Evolutionary conservation across 1,284 basidiomycete species (phyloP), one percentile per base, ranked within the genome.

Genomic region (Marasmius tenuissimus): DNA sequence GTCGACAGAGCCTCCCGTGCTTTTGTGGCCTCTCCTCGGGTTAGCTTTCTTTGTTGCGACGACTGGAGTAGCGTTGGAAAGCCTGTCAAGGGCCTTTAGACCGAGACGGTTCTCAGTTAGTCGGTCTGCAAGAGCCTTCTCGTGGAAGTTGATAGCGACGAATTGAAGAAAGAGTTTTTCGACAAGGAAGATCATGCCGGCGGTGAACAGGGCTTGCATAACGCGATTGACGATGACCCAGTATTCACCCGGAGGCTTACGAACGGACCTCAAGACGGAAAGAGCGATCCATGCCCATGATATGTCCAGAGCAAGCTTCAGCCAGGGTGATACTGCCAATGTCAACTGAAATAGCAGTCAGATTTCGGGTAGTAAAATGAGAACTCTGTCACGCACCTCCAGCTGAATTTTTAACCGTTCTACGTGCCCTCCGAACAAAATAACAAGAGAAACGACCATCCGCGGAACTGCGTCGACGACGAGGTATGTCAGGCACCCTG

Each of bases 71-170:
- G 84, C 86, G 70, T 88, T 87, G 2, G 88, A 89, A 22, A 92
- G 79, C 22, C 80, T 78, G 70, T 92, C 89, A 18, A 92, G 78
- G 1, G 87, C 88, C 67, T 82, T 85, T 35, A 92, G 76, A 14
- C 86, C 90, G 39, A 88, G 74, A 34, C 81, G 81, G 67, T 92
- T 92, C 71, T 91, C 89, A 4, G 79, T 77, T 20, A 92, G 74
- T 53, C 89, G 85, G 59, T 92, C 90, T 20, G 88, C 85, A 34
- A 92, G 81, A 6, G 90, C 89, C 65, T 84, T 88, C 65, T 85
- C 79, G 71, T 92, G 90, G 70, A 92, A 92, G 67, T 85, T 87
- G 74, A 91, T 91, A n/a, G 89, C 89, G 49, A 91, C 83, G 65
- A 88, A 87, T 66, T 85, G 87, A 35, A 92, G 73, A 70, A 89